phyloP scores from a whole-genome alignment of 768 basidiomycete genomes.

The Strobilomyces echinocephalus region DNA sequence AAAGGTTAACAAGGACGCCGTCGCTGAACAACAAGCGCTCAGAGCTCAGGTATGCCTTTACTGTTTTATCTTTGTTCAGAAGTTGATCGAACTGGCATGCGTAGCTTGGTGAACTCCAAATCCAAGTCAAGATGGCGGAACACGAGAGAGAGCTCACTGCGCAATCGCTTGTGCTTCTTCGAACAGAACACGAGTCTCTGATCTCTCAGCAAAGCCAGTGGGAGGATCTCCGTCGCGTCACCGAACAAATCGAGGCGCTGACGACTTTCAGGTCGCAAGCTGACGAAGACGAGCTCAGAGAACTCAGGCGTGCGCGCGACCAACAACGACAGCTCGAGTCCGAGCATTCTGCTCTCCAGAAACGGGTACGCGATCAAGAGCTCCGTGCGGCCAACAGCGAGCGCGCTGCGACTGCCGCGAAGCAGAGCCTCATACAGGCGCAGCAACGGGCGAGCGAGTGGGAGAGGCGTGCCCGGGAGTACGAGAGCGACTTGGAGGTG shows the following conservation, averaged over 20 bases:
- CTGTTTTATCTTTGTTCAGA: not conserved
- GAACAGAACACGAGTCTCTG: slow-evolving; percentile 57
- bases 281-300: slow-evolving; percentile 69
- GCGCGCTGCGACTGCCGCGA: slow-evolving; percentile 49
- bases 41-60: slow-evolving; percentile 51
- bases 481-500: slow-evolving; percentile 58
- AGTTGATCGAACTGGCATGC: not conserved
- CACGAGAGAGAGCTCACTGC: slow-evolving; percentile 59
- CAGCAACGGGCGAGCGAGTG: slow-evolving; percentile 78
- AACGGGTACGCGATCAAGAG: slow-evolving; percentile 71
- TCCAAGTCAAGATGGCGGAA: slow-evolving; percentile 49
- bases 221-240: slow-evolving; percentile 67
- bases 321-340: slow-evolving; percentile 54
- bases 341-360: slow-evolving; percentile 63
- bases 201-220: slow-evolving; percentile 65
- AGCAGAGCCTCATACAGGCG: slow-evolving; percentile 63
- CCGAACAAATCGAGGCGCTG: slow-evolving; percentile 70
- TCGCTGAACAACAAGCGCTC: slow-evolving; percentile 51
- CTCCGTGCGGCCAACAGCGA: slow-evolving; percentile 56
- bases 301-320: slow-evolving; percentile 64
- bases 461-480: slow-evolving; percentile 74
- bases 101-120: slow-evolving; percentile 59
- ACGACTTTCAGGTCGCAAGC: slow-evolving; percentile 55
- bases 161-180: slow-evolving; percentile 48
- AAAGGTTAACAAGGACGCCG: slow-evolving; percentile 50